A percentile compares a stretch with the other conserved stretches of the same genome.
Evolutionary conservation across 108 stramenopile species (phyloP).

Genomic region (Pseudonitzschia pungens): DNA sequence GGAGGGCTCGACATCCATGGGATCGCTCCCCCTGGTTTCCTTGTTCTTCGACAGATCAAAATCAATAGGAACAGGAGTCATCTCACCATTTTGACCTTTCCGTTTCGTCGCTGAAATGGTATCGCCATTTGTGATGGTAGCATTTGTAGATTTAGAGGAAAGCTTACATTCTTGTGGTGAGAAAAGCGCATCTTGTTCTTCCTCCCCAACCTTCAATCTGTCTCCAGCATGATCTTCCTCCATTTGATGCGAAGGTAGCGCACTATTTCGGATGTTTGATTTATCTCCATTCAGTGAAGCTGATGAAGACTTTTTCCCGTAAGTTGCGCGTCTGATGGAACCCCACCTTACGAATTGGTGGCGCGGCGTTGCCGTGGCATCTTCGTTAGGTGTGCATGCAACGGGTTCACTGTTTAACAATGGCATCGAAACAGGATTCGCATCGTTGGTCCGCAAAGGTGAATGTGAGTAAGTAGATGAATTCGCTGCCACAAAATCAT

Average conservation of each 20-base stretch:
- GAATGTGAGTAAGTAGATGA: neutral
- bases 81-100: neutral
- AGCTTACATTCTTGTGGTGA: conserved; percentile 4
- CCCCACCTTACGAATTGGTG: neutral
- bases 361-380: neutral
- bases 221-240: neutral
- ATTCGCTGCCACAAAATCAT: neutral
- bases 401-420: neutral
- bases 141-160: neutral
- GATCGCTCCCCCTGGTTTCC: neutral
- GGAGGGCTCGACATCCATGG: neutral
- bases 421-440: neutral
- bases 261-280: neutral
- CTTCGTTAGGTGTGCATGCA: neutral
- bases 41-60: too few species aligned
- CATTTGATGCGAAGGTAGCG: neutral
- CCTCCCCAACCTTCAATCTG: neutral
- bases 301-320: neutral
- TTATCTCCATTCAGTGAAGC: neutral
- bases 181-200: neutral
- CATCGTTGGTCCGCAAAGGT: neutral
- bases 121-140: conserved; percentile 1
- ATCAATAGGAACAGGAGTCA: conserved; percentile 14
- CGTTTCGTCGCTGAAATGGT: neutral
- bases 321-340: neutral